phyloP scores from a whole-genome alignment of 164 flowering plant genomes.

The Umbilicus rupestris region DNA sequence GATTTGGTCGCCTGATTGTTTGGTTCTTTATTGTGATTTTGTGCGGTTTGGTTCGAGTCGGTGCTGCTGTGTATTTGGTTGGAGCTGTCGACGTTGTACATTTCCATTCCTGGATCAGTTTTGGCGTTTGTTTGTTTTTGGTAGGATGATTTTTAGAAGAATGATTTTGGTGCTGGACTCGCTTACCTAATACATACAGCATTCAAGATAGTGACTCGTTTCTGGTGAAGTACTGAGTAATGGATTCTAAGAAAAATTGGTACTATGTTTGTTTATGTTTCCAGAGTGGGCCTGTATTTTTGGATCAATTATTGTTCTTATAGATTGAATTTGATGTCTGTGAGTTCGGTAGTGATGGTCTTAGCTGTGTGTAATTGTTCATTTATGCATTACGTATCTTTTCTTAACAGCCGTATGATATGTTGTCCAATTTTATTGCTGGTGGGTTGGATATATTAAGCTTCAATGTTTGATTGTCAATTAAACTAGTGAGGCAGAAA shows the following conservation, averaged over 20 bases:
- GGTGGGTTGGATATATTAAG: neutral
- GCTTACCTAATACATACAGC: neutral
- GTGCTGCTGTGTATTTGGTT: neutral
- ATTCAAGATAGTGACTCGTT: too few species aligned
- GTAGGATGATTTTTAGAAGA: neutral
- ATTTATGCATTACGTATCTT: slow-evolving; percentile 7
- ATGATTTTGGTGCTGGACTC: neutral
- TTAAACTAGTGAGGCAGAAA: slow-evolving; percentile 11
- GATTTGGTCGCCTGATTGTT: too few species aligned
- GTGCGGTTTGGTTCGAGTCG: neutral
- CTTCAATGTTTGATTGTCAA: neutral
- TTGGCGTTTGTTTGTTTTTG: neutral
- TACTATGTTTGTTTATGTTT: neutral
- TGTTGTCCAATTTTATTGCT: neutral
- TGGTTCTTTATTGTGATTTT: too few species aligned
- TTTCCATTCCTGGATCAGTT: neutral
- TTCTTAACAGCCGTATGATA: neutral
- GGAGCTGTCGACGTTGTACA: neutral
- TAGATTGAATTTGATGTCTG: neutral
- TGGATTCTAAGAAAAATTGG: neutral
- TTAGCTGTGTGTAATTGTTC: too few species aligned
- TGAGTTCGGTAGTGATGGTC: too few species aligned
- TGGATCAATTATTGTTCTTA: neutral
- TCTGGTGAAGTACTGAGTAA: too few species aligned
- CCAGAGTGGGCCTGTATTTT: neutral